phyloP scores from a whole-genome alignment of 1,139 yeast genomes.

The Candida pseudoviswanathii region DNA sequence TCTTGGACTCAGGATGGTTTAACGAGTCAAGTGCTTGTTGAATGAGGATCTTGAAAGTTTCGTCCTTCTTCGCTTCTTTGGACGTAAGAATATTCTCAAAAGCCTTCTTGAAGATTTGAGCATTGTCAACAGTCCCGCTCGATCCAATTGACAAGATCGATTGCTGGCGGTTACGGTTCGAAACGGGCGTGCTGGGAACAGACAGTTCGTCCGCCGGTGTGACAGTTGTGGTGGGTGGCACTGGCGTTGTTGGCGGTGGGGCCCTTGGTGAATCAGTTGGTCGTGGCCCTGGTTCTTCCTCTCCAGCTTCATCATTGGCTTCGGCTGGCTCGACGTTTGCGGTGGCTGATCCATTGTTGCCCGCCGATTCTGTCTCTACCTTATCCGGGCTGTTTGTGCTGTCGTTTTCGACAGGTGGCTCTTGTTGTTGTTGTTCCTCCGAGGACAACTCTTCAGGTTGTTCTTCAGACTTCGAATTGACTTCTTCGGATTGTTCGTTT shows the following conservation, averaged over 20 bases:
- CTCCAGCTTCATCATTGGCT: not conserved
- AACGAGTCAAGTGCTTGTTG: slow-evolving; percentile 42
- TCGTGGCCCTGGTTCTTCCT: slow-evolving; percentile 1
- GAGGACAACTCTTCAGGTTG: not conserved
- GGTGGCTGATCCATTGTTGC: slow-evolving; percentile 3
- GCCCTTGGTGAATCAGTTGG: slow-evolving; percentile 1
- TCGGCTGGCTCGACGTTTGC: not conserved
- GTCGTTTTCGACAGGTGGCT: not conserved
- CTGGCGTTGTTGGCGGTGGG: slow-evolving; percentile 3
- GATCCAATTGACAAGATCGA: slow-evolving; percentile 27
- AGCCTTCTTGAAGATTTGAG: slow-evolving; percentile 41
- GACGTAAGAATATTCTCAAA: slow-evolving; percentile 37
- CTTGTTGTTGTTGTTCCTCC: not conserved
- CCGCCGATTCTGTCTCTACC: not conserved
- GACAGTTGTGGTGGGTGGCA: slow-evolving; percentile 5
- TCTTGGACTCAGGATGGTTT: slow-evolving; percentile 28
- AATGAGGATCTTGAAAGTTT: slow-evolving; percentile 29
- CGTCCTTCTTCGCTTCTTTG: slow-evolving; percentile 47
- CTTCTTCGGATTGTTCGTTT: not conserved
- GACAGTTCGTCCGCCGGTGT: slow-evolving; percentile 8
- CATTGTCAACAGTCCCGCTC: slow-evolving; percentile 37
- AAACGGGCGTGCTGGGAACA: not conserved
- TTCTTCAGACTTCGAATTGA: not conserved
- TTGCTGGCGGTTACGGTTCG: slow-evolving; percentile 19
- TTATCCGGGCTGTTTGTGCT: not conserved